Percentiles rank a stretch among this genome's conserved stretches.
Evolutionary conservation across 768 basidiomycete genomes (phyloP).

Genomic region (Amanita exitialis): DNA sequence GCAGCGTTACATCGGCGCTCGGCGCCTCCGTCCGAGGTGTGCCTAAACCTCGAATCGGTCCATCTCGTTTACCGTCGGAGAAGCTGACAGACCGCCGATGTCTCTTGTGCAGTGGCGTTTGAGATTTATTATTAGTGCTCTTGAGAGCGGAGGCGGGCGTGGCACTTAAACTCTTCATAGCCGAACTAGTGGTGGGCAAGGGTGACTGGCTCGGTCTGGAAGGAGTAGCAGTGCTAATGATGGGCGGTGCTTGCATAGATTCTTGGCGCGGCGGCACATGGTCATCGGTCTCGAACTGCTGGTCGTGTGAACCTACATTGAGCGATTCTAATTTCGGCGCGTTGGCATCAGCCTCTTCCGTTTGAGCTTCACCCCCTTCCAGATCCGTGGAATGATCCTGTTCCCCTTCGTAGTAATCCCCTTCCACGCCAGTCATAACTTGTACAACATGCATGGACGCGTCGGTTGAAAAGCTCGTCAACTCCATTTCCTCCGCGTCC

Average conservation of each 20-base stretch:
- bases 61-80: conserved; percentile 86
- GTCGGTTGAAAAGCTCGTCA: conserved; percentile 69
- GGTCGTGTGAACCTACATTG: neutral
- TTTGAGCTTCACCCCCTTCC: neutral
- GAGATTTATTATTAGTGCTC: conserved; percentile 34
- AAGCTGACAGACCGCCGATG: conserved; percentile 91
- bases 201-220: conserved; percentile 6
- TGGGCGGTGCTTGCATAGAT: conserved; percentile 3
- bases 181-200: conserved; percentile 30
- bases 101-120: conserved; percentile 42
- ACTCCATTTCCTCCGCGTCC: conserved; percentile 54
- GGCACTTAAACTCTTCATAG: conserved; percentile 28
- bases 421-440: conserved; percentile 33
- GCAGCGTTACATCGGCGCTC: conserved; percentile 23
- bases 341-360: neutral
- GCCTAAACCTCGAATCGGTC: conserved; percentile 68
- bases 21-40: conserved; percentile 24
- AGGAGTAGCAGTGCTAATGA: neutral
- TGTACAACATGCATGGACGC: conserved; percentile 43
- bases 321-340: neutral
- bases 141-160: conserved; percentile 57
- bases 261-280: conserved; percentile 2
- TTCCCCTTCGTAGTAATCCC: conserved; percentile 24
- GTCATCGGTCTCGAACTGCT: neutral
- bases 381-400: conserved; percentile 17